Conservation (phyloP, 2,329 filamentous ascomycete genomes). For the Fusarium bactridioides region DNA sequence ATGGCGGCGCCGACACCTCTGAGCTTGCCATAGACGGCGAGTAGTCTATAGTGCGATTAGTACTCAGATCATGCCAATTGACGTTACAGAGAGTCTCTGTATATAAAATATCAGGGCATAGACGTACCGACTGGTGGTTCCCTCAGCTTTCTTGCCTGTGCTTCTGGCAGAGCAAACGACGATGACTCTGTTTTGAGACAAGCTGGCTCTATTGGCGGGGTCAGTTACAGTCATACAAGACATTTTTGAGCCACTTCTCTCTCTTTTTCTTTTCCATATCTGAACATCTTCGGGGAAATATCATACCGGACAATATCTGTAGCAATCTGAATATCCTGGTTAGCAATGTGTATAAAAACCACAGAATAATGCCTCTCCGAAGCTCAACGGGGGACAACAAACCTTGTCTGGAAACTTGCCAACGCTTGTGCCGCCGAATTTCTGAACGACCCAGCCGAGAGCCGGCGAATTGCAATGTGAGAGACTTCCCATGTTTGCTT, state of each 20-base stretch:
- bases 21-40: slow-evolving; percentile 68
- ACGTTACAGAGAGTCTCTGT: not conserved
- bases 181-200: slow-evolving; percentile 78
- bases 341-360: slow-evolving; percentile 8
- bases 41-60: slow-evolving; percentile 51
- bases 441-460: slow-evolving; percentile 84
- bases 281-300: not conserved
- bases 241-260: slow-evolving; percentile 8
- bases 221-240: slow-evolving; percentile 31
- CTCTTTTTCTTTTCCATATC: not conserved
- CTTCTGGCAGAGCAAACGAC: slow-evolving; percentile 96
- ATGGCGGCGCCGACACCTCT: slow-evolving; percentile 61
- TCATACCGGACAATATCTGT: slow-evolving; percentile 54
- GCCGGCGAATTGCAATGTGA: slow-evolving; percentile 47
- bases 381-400: slow-evolving; percentile 41
- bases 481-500: slow-evolving; percentile 45
- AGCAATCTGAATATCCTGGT: slow-evolving; percentile 47
- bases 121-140: slow-evolving; percentile 91
- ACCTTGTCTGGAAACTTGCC: slow-evolving; percentile 87
- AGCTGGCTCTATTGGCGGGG: slow-evolving; percentile 49
- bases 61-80: not conserved
- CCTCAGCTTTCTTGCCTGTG: slow-evolving; percentile 91
- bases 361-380: not conserved
- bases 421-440: slow-evolving; percentile 94
- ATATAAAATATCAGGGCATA: not conserved